Conservation (phyloP, 345 rosid genomes). For the Crucihimalaya himalaica region DNA sequence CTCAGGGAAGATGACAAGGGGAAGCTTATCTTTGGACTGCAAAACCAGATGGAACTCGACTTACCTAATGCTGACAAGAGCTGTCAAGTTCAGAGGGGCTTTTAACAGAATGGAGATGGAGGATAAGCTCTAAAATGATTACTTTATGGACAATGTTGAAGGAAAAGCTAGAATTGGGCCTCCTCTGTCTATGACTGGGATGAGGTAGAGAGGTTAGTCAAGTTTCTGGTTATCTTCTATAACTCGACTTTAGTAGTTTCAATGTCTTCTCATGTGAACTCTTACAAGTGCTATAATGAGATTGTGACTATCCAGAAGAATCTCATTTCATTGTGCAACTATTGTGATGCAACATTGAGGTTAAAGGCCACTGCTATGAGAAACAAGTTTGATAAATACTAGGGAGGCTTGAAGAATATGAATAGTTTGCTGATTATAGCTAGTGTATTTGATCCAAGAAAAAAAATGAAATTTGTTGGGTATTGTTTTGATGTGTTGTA, state of each 20-base stretch:
- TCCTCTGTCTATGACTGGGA: too few relatives aligned
- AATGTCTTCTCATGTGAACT: not conserved
- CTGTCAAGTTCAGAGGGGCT: not conserved
- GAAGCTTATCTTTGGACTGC: not conserved
- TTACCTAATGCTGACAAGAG: not conserved
- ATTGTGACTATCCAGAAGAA: too few relatives aligned
- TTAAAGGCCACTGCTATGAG: too few relatives aligned
- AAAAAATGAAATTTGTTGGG: not conserved
- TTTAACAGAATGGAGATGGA: not conserved
- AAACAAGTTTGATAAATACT: too few relatives aligned
- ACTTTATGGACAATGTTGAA: too few relatives aligned
- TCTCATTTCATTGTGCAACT: too few relatives aligned
- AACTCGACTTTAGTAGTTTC: not conserved
- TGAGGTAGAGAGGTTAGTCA: not conserved
- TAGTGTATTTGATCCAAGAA: not conserved
- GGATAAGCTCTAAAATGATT: not conserved
- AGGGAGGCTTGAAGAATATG: too few relatives aligned
- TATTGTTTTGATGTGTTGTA: not conserved
- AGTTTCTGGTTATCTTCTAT: not conserved
- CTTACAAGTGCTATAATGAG: too few relatives aligned
- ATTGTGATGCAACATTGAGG: too few relatives aligned
- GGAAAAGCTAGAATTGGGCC: too few relatives aligned
- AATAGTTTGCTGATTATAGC: not conserved
- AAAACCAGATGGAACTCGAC: not conserved
- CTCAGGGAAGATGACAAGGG: not conserved